Evolutionary conservation across 2,329 filamentous ascomycete species (phyloP).

Genomic region (Massarina eburnea): DNA sequence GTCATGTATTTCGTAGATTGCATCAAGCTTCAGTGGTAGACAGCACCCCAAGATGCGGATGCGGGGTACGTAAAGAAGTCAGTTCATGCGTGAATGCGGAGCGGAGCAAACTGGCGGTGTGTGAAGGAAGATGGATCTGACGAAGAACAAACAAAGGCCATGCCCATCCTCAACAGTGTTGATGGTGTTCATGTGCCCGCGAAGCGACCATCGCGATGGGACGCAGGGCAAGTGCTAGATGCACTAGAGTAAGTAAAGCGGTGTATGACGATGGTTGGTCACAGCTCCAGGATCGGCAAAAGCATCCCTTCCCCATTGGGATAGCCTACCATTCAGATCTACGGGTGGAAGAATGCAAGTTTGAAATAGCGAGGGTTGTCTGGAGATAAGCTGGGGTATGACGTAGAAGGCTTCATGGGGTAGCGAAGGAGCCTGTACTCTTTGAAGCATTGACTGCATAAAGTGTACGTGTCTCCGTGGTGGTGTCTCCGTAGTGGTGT

Average conservation of each 20-base stretch:
- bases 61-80: not conserved
- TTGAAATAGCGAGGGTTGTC: no score
- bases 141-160: not conserved
- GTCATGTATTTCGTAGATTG: not conserved
- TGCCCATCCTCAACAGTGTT: not conserved
- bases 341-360: no score
- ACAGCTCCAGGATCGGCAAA: conserved; percentile 2
- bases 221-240: not conserved
- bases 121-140: not conserved
- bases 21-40: not conserved
- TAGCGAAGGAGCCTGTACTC: no score
- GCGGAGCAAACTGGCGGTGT: not conserved
- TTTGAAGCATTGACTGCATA: no score
- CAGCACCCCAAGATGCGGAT: not conserved
- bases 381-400: no score
- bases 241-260: not conserved
- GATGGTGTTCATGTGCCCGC: not conserved
- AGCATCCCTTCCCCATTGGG: conserved; percentile 7
- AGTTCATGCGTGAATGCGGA: no score
- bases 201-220: not conserved
- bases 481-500: no score
- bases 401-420: no score
- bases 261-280: conserved; percentile 11
- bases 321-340: not conserved
- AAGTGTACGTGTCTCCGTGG: no score